Percentiles rank a stretch among this genome's conserved stretches.
These are phyloP conservation scores for Erysimum cheiranthoides DNA, from an alignment of 345 rosid species.

Conservation along the genomic window DNA sequence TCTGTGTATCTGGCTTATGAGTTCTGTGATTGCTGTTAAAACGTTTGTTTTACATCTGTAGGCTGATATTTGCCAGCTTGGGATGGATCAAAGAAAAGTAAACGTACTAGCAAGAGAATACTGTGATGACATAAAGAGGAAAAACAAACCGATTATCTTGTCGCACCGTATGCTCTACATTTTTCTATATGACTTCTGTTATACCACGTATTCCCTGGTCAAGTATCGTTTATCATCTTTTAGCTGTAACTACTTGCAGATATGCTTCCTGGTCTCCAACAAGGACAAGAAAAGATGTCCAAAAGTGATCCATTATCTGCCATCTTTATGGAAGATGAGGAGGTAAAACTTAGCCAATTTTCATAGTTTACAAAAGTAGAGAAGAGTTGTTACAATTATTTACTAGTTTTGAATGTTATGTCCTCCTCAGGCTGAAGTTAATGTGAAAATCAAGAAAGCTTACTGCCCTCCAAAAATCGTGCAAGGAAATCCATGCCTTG, in stretches of 20 bases:
- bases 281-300: slow-evolving; percentile 94
- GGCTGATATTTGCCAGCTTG: slow-evolving; percentile 98
- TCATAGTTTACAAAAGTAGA: not conserved
- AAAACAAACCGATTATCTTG: slow-evolving; percentile 84
- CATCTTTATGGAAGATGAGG: slow-evolving; percentile 92
- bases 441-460: slow-evolving; percentile 85
- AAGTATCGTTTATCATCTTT: not conserved
- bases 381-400: not conserved
- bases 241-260: slow-evolving; percentile 54
- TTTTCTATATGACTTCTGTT: slow-evolving; percentile 12
- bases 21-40: slow-evolving; percentile 1
- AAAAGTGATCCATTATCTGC: slow-evolving; percentile 88
- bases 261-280: slow-evolving; percentile 92
- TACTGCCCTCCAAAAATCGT: slow-evolving; percentile 78
- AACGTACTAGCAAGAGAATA: slow-evolving; percentile 89
- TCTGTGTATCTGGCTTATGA: slow-evolving; percentile 4
- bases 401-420: slow-evolving; percentile 4
- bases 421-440: slow-evolving; percentile 69
- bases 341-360: slow-evolving; percentile 50
- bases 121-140: slow-evolving; percentile 88
- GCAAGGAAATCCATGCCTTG: slow-evolving; percentile 82
- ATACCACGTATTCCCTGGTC: not conserved
- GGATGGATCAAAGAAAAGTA: slow-evolving; percentile 92
- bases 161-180: slow-evolving; percentile 68
- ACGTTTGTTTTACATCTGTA: slow-evolving; percentile 38